These are phyloP conservation scores for Boletus eberwhitei DNA, from an alignment of 768 basidiomycete species.

Conservation along the genomic window DNA sequence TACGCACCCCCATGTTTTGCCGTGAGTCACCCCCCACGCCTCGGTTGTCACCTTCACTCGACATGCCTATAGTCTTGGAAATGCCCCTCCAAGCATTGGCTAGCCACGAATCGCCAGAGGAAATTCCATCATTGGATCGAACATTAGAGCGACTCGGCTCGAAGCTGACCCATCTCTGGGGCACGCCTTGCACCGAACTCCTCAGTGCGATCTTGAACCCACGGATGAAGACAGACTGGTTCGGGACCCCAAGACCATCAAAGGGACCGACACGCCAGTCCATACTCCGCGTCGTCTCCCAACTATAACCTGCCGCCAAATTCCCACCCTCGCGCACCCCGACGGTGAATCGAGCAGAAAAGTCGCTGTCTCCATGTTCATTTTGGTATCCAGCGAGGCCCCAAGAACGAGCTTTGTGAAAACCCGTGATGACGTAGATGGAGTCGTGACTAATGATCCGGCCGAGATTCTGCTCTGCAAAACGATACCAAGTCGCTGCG, in stretches of 20 bases:
- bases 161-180: conserved; percentile 18
- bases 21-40: not conserved
- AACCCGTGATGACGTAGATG: conserved; percentile 33
- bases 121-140: not conserved
- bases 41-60: not conserved
- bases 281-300: conserved; percentile 19
- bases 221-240: conserved; percentile 30
- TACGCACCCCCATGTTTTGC: not conserved
- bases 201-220: conserved; percentile 32
- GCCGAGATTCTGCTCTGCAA: conserved; percentile 25
- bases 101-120: conserved; percentile 17
- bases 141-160: not conserved
- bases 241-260: conserved; percentile 6
- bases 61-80: conserved; percentile 12
- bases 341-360: conserved; percentile 16
- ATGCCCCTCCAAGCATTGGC: conserved; percentile 16
- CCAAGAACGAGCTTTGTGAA: conserved; percentile 30
- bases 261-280: conserved; percentile 19
- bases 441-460: conserved; percentile 29
- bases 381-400: conserved; percentile 24
- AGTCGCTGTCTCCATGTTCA: not conserved
- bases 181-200: conserved; percentile 8
- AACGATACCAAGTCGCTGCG: conserved; percentile 32
- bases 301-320: conserved; percentile 9
- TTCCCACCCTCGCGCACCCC: conserved; percentile 3